Conservation (phyloP, 371 early-diverging fungal species). For the Coemansia sp. region DNA sequence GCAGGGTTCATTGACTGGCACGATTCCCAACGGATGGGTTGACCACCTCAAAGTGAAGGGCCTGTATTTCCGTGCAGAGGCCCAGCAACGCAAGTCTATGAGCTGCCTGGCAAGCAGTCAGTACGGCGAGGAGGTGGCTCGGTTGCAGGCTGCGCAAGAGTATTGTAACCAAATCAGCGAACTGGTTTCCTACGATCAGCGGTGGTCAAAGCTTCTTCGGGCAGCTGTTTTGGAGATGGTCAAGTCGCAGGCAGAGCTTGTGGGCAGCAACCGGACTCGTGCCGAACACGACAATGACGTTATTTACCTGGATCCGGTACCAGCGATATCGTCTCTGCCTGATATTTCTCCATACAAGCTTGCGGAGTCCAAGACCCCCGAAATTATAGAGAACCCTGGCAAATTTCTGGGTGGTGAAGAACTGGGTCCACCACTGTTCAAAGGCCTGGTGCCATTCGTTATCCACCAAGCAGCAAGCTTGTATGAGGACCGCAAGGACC, state of each 20-base stretch:
- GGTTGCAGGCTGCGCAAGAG: conserved; percentile 63
- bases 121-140: conserved; percentile 83
- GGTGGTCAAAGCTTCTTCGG: conserved; percentile 42
- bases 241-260: conserved; percentile 55
- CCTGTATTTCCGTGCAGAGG: conserved; percentile 68
- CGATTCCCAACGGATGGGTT: conserved; percentile 59
- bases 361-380: conserved; percentile 66
- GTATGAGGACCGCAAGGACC: conserved; percentile 74
- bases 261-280: conserved; percentile 59
- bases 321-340: conserved; percentile 58
- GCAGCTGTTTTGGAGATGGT: conserved; percentile 30
- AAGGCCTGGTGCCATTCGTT: conserved; percentile 81
- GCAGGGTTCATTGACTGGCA: conserved; percentile 49
- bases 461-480: conserved; percentile 85
- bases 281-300: conserved; percentile 89
- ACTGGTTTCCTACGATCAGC: conserved; percentile 32
- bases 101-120: conserved; percentile 68
- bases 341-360: conserved; percentile 69
- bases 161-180: conserved; percentile 53
- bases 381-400: conserved; percentile 52
- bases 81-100: conserved; percentile 72
- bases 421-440: conserved; percentile 74
- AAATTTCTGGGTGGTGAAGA: conserved; percentile 53
- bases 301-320: conserved; percentile 80
- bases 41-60: conserved; percentile 68